Conservation (phyloP, 257 asterid species). For the Solanum bulbocastanum region DNA sequence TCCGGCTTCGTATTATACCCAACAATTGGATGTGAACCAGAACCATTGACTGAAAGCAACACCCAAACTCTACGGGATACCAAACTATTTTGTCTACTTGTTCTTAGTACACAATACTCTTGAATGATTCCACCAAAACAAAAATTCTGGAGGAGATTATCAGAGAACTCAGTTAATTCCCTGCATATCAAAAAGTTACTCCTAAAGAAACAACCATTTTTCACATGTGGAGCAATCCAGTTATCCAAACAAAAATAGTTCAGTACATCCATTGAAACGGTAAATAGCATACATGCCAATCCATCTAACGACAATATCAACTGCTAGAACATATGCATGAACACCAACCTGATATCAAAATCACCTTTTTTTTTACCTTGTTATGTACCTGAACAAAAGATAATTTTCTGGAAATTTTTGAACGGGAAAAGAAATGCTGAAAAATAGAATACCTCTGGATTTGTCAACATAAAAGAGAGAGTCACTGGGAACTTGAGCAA, state of each 20-base stretch:
- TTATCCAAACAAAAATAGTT: not conserved
- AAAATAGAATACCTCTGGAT: slow-evolving; percentile 51
- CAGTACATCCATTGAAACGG: not conserved
- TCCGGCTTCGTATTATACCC: not conserved
- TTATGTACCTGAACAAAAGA: not conserved
- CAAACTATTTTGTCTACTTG: not conserved
- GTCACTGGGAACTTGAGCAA: slow-evolving; percentile 60
- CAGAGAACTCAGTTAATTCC: not conserved
- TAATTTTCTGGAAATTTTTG: not conserved
- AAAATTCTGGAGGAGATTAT: not conserved
- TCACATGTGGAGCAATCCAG: not conserved
- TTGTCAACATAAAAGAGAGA: slow-evolving; percentile 74
- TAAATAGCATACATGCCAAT: not conserved
- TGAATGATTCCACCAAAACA: not conserved
- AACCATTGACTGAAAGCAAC: not conserved
- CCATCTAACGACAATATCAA: not conserved
- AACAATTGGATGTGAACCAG: not conserved
- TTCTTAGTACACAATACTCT: not conserved
- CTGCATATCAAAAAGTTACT: not conserved
- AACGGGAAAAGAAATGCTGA: not conserved
- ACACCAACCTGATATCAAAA: not conserved
- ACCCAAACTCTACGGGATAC: not conserved
- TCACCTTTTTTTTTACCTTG: not conserved
- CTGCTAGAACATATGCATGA: not conserved
- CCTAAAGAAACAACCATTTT: not conserved